Evolutionary conservation across 1,139 yeast genomes (phyloP), one percentile per base, ranked within the genome.

Genomic region (Nakaseomyces sp.): DNA sequence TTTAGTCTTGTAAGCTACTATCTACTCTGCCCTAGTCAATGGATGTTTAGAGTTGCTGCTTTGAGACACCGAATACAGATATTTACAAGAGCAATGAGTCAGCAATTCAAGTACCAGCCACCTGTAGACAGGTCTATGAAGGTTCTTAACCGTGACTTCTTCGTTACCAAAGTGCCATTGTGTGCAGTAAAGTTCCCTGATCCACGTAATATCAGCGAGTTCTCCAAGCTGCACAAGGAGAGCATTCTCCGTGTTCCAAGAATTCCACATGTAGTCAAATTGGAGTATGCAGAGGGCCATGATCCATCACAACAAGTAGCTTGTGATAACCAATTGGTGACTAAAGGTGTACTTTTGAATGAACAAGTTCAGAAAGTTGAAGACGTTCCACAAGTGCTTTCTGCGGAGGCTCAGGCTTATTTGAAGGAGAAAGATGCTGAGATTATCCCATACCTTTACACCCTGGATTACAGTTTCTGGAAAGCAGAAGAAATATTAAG

Each of bases 401-500:
- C 77, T 0, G 43, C 49, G 32, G 66, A 44, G 43, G 73, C 85
- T 0, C 54, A 64, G 20, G 63, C 65, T 5, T 70, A 71, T 47
- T 63, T 88, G 3, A 54, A 68, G 17, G 73, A 75, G 32, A 70
- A 69, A 37, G 65, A 70, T 0, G 73, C 79, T 3, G 57, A 63
- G 3, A 62, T 83, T 18, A 64, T 66, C 37, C 78, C 81, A 1
- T 79, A 83, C 58, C 68, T 65, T 3, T 68, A 86, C 49, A 63
- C 67, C 1, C 69, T 91, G 43, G 81, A 72, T 50, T 91, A 91
- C 61, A 71, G 76, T 42, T 86, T 78, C 64, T 91, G 97, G 97
- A 80, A 78, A 53, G 72, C 89, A 0, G 97, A 91, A 47, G 96
- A 91, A 53, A 82, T 91, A 15, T 69, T 91, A 40, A 68, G 73